Base-by-base conservation (phyloP, 2,329 filamentous ascomycete genomes). In the Byssothecium circinans region DNA sequence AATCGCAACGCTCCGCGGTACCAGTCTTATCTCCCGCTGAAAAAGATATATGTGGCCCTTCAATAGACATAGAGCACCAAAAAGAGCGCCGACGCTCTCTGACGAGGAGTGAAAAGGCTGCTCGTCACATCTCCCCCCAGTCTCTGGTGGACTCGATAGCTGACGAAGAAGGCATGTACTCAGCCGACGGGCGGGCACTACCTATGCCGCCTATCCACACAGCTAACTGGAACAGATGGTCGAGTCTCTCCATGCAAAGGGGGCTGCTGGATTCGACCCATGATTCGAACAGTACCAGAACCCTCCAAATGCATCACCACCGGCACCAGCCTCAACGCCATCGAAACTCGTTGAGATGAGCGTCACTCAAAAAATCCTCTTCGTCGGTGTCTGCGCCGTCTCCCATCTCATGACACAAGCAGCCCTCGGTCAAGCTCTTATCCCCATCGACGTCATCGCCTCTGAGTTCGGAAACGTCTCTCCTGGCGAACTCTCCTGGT, bases 371-470 rank as follows among this genome's bases (percentile, higher is more conserved):
- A 62, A 67, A 38, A 43, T 60, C 20, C 37, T 67, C 33, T 67
- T 68, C 41, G 56, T 67, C 7, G 61, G 53, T 6, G 49, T 66
- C 11, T 61, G 62, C 17, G 55, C 58, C n/a, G 51, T 60, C 19
- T 58, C 65, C 25, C 62, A 69, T 45, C 52, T 65, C 37, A 61
- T 61, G 51, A 62, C 64, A 15, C 65, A 69, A 43, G 57, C 57
- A 8, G 62, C 56, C 8, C 47, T 69, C 2, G 64, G 63, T 25
- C 59, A 66, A 39, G 61, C 61, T 22, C 50, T 77, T 10, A 68
- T 69, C 6, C 70, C 73, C 1, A 63, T 78, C 19, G 71, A 76
- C 38, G 65, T 76, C 43, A 79, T 81, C 52, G 75, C 70, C 14
- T 51, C 65, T 15, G 70, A 69, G 27, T 73, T 81, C 30, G 67